phyloP scores from a whole-genome alignment of 495 filamentous ascomycete species.

The Penicillium manginii region DNA sequence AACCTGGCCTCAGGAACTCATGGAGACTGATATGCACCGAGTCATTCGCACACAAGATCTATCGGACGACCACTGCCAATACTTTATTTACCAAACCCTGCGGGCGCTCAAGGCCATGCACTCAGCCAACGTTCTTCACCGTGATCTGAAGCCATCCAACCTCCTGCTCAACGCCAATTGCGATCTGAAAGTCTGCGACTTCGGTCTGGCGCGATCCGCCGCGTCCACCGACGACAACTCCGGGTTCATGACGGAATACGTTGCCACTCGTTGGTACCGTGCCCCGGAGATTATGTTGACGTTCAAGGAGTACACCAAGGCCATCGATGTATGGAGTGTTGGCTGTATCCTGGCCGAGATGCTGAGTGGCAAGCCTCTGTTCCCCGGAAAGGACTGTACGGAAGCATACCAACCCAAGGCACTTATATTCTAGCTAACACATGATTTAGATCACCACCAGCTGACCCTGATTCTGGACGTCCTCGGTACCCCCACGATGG shows the following conservation, averaged over 20 bases:
- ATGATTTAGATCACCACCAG: constrained; percentile 85
- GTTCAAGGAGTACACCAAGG: constrained; percentile 99
- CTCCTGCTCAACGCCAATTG: constrained; percentile 98
- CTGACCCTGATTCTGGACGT: constrained; percentile 97
- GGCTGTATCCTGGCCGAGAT: constrained; percentile 99
- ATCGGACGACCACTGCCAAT: constrained; percentile 99
- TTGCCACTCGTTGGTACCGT: constrained; percentile 98
- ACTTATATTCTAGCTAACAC: background rate
- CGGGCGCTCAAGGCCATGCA: constrained; percentile 99
- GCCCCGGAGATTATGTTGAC: constrained; percentile 99
- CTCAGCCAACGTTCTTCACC: constrained; percentile 96
- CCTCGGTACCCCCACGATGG: constrained; percentile 98
- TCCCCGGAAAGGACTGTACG: constrained; percentile 97
- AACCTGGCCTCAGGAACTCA: constrained; percentile 71
- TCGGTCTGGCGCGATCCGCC: constrained; percentile 90
- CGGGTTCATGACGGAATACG: constrained; percentile 99
- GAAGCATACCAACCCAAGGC: background rate
- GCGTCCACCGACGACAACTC: constrained; percentile 97
- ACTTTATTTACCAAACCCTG: constrained; percentile 99
- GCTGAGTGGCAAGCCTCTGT: constrained; percentile 97
- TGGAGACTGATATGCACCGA: constrained; percentile 99
- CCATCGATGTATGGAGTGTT: constrained; percentile 99
- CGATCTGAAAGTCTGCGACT: constrained; percentile 98
- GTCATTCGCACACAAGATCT: constrained; percentile 99
- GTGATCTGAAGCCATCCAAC: constrained; percentile 97